Percentiles rank a stretch among this genome's conserved stretches.
Conservation (phyloP, 164 flowering plant species). For the Vitis cinerea region DNA sequence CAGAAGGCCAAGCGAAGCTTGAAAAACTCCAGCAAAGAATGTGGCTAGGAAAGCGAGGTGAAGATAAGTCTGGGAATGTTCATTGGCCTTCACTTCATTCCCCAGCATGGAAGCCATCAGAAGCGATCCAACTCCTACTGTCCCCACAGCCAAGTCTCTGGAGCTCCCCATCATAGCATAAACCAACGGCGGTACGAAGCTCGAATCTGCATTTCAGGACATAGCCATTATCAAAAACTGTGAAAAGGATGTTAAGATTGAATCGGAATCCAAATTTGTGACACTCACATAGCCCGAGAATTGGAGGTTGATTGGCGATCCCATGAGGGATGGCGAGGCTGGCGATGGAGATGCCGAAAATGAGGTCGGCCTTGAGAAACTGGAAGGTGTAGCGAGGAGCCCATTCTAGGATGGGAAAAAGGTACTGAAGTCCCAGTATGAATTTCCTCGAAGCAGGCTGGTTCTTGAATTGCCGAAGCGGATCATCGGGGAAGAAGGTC, state of each 20-base stretch:
- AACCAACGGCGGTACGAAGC: conserved; percentile 92
- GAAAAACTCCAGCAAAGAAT: conserved; percentile 80
- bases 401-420: conserved; percentile 88
- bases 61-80: conserved; percentile 68
- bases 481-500: conserved; percentile 95
- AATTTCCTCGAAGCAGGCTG: conserved; percentile 37
- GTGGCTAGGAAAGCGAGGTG: conserved; percentile 95
- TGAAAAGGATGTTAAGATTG: not conserved
- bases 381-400: conserved; percentile 63
- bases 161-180: conserved; percentile 99
- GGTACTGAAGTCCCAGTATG: conserved; percentile 57
- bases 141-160: conserved; percentile 92
- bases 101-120: conserved; percentile 80
- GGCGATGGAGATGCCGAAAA: conserved; percentile 91
- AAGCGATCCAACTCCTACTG: conserved; percentile 90
- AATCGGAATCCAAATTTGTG: not conserved
- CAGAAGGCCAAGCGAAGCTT: conserved; percentile 69
- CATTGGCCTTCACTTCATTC: conserved; percentile 48
- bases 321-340: conserved; percentile 99
- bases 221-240: not conserved
- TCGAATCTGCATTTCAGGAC: conserved; percentile 60
- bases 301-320: conserved; percentile 88
- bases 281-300: conserved; percentile 83
- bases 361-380: conserved; percentile 71
- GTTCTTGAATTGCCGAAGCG: conserved; percentile 76